Percentiles rank a stretch among this genome's conserved stretches.
phyloP scores from a whole-genome alignment of 2,329 filamentous ascomycete genomes.

The Cladobotryum mycophilum region DNA sequence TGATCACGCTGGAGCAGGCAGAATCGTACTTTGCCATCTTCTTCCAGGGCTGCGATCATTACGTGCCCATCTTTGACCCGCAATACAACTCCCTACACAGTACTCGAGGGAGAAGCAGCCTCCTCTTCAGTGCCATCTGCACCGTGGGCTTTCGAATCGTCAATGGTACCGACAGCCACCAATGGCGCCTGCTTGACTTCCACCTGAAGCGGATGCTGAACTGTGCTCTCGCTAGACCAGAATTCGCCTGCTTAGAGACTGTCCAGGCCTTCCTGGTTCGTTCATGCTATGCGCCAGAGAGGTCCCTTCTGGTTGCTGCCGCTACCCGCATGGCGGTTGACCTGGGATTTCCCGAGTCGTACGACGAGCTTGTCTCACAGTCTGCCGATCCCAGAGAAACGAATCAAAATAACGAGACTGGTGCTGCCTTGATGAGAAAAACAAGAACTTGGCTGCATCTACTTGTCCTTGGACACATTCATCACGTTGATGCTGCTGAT shows the following conservation, averaged over 20 bases:
- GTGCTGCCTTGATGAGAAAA: constrained; percentile 31
- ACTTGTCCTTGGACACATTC: constrained; percentile 46
- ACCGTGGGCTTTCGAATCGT: constrained; percentile 44
- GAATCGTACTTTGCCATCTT: constrained; percentile 19
- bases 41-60: constrained; percentile 22
- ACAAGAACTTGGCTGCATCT: constrained; percentile 46
- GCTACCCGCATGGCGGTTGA: constrained; percentile 46
- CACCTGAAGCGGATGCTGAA: constrained; percentile 40
- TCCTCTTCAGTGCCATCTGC: constrained; percentile 46
- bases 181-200: constrained; percentile 37
- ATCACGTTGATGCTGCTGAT: constrained; percentile 33
- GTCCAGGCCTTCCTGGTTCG: constrained; percentile 46
- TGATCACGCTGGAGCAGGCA: constrained; percentile 19
- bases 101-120: constrained; percentile 39
- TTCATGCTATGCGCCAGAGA: constrained; percentile 47
- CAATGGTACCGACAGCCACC: constrained; percentile 30
- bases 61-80: constrained; percentile 22
- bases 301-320: constrained; percentile 43
- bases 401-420: constrained; percentile 17
- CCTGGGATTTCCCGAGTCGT: constrained; percentile 37
- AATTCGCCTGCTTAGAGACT: constrained; percentile 36
- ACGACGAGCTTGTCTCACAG: constrained; percentile 30
- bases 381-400: constrained; percentile 2
- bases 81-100: constrained; percentile 38
- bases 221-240: constrained; percentile 22